Base-by-base conservation (phyloP, 495 filamentous ascomycete species). In the Cetradonia linearis region DNA sequence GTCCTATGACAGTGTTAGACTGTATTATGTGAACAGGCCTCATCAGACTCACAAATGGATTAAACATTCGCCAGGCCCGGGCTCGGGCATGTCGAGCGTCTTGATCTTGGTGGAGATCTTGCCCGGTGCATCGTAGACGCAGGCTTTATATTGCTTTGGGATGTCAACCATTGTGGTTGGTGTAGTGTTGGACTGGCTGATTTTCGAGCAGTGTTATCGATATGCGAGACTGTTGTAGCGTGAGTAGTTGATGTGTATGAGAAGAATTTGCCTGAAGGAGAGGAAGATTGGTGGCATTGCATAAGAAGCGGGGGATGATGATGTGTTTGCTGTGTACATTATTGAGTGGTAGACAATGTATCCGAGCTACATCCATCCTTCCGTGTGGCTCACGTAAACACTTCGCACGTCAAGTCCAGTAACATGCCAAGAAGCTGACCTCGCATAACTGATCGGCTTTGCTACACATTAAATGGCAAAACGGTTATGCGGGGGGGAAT, bases 101-200 rank as follows among this genome's bases (percentile, higher is more conserved):
- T 79, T 79, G 40, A 88, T 68, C 65, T 84, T 82, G 20, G 85
- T 88, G 13, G 83, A 86, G 56, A 88, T 76, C 5, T 73, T 79
- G 42, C 86, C 86, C 2, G 86, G 86, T 64, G 83, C 77, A 71
- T 87, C 83, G 68, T 85, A 89, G 59, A 88, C 73, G 44, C 72
- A 71, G 38, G 85, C 86, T 71, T 85, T 87, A 68, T 87, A 79
- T 57, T 76, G 84, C 66, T 76, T 76, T 8, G 84, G 84, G 31
- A 86, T 77, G 10, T 76, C 69, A 23, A 65, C 67, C 70, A 73
- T 73, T 52, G 18, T 37, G 52, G 3, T n/a, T 40, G 10, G 2
- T 3, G 23, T 0, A 34, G 47, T 50, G 31, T 20, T 16, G 46
- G 5, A 36, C 5, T 54, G n/a, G 2, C 33, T 53, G 30, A 30